phyloP scores from a whole-genome alignment of 2,329 filamentous ascomycete species.

The Colletotrichum cereale region DNA sequence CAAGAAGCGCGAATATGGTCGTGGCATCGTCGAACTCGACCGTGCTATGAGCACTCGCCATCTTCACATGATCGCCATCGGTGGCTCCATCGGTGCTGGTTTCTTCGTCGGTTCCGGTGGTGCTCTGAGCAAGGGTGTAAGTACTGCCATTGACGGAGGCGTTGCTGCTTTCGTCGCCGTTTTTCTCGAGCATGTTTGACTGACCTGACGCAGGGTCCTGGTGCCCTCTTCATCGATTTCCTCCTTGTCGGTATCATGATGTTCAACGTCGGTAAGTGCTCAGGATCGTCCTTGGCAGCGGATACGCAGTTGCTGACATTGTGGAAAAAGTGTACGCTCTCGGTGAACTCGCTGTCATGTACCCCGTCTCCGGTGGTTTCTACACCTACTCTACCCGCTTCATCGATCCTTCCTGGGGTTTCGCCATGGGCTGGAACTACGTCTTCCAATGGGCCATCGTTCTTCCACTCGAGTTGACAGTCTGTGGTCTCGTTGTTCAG shows the following conservation, averaged over 20 bases:
- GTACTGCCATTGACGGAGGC: not conserved
- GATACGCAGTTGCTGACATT: not conserved
- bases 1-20: constrained; percentile 46
- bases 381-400: constrained; percentile 72
- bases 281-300: rapidly evolving
- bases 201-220: constrained; percentile 50
- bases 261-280: constrained; percentile 60
- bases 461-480: constrained; percentile 63
- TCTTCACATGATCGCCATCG: constrained; percentile 73
- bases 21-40: constrained; percentile 52
- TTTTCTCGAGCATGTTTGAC: not conserved
- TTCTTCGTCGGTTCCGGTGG: constrained; percentile 72
- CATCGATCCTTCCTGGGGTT: constrained; percentile 71
- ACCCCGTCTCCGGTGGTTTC: constrained; percentile 73
- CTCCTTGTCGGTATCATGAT: constrained; percentile 70
- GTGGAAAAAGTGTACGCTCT: constrained; percentile 64
- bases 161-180: not conserved
- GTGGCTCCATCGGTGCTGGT: constrained; percentile 72
- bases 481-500: constrained; percentile 62
- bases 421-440: constrained; percentile 66
- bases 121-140: constrained; percentile 61
- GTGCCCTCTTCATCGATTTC: constrained; percentile 62
- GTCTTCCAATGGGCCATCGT: constrained; percentile 65
- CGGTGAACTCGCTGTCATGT: constrained; percentile 72
- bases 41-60: constrained; percentile 67